Percentiles rank a stretch among this genome's conserved stretches.
Conservation (phyloP, 2,329 filamentous ascomycete genomes). For the Cadophora sp. region DNA sequence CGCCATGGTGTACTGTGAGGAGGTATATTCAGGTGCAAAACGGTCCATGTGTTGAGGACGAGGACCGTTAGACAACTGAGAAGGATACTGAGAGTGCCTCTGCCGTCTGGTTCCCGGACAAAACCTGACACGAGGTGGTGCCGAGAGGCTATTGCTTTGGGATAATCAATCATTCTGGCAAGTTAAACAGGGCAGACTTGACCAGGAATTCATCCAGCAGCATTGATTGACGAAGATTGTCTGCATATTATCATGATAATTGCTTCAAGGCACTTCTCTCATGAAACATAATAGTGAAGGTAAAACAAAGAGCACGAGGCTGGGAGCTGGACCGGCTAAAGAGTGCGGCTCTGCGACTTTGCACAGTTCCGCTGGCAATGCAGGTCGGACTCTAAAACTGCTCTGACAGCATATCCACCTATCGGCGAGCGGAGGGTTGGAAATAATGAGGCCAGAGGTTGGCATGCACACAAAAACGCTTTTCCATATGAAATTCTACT, state of each 20-base stretch:
- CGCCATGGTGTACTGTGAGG: constrained; percentile 1
- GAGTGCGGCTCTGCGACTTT: background rate
- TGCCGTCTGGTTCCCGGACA: background rate
- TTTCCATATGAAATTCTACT: background rate
- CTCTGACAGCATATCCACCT: background rate
- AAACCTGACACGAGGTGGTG: background rate
- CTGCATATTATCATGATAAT: background rate
- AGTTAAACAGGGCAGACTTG: background rate
- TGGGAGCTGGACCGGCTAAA: background rate
- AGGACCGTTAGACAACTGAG: background rate
- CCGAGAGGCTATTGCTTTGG: background rate
- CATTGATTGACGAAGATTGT: background rate
- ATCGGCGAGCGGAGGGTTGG: background rate
- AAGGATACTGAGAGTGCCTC: constrained; percentile 2
- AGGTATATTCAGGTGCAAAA: background rate
- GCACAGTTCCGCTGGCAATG: background rate
- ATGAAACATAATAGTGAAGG: no score
- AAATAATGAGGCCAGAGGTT: background rate
- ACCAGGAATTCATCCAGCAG: background rate
- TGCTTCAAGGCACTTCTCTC: background rate
- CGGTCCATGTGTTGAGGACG: background rate
- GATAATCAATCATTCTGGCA: background rate
- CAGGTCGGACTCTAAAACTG: background rate
- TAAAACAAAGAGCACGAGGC: background rate
- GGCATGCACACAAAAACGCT: background rate